These are phyloP conservation scores for Podospora anserina DNA, from an alignment of 495 filamentous ascomycete species.

Conservation along the genomic window DNA sequence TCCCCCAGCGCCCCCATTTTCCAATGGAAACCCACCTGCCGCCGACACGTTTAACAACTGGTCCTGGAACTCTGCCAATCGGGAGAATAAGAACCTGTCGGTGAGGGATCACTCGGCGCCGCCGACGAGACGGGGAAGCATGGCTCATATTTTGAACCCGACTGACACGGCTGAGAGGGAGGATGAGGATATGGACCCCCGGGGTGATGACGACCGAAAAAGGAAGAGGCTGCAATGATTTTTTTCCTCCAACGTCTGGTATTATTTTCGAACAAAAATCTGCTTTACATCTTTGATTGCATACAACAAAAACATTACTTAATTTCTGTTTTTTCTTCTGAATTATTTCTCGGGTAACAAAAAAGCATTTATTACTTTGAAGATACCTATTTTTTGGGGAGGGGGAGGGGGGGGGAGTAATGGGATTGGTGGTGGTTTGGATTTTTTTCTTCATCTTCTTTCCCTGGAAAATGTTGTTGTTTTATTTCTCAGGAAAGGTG, in stretches of 20 bases:
- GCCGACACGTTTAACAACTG: constrained; percentile 51
- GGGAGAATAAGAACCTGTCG: constrained; percentile 43
- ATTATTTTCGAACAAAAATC: not conserved
- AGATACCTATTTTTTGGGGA: not conserved
- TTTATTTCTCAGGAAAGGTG: not conserved
- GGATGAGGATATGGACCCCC: constrained; percentile 44
- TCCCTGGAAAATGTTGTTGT: not conserved
- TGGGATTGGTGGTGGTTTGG: not conserved
- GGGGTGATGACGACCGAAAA: constrained; percentile 65
- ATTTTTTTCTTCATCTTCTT: not conserved
- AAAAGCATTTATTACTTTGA: not conserved
- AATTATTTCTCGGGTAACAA: not conserved
- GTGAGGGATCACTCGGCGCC: constrained; percentile 54
- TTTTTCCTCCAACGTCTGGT: no score
- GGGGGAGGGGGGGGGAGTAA: not conserved
- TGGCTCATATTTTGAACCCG: constrained; percentile 71
- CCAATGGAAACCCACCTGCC: constrained; percentile 3
- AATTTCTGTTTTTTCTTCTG: constrained; percentile 5
- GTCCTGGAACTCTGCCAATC: constrained; percentile 50
- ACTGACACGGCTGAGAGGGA: constrained; percentile 46
- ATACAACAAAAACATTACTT: constrained; percentile 2
- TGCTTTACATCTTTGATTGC: not conserved
- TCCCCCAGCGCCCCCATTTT: constrained; percentile 52
- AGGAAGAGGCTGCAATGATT: constrained; percentile 63
- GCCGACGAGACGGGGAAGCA: constrained; percentile 56